Evolutionary conservation across 1,284 basidiomycete species (phyloP), one percentile per base, ranked within the genome.

Genomic region (Vanrija humicola): DNA sequence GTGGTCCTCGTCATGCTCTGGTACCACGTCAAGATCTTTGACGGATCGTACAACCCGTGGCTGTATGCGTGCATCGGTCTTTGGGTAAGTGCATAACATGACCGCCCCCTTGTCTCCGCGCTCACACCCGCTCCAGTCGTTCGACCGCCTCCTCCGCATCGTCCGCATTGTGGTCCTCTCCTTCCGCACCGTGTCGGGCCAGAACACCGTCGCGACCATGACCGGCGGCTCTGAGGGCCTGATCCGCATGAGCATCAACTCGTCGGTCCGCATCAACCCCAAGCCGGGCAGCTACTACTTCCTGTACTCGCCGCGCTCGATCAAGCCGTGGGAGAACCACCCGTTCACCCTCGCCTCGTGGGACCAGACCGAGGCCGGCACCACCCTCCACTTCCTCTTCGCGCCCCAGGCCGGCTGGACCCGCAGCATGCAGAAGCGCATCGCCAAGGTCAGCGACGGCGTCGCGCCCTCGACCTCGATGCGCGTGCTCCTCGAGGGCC

Each of bases 301-400:
- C 46, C 48, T 71, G 8, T 67, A 68, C 52, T 58, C 64, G 7
- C 65, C 68, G 0, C 48, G 54, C 12, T 56, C 56, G 5, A 45
- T 62, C 14, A 63, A 54, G 8, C 62, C 63, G 2, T 69, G 66
- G 66, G 64, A 71, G 52, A 68, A 67, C 45, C 67, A 69, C 52
- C 64, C 66, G 6, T 70, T 69, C 62, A 66, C 66, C 0, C 52
- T 72, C 6, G 66, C 64, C 6, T 49, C 49, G 18, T 63, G 65
- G 62, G 52, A 60, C 23, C 43, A 45, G 40, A n/a, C 48, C 8
- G 18, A 47, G 5, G 38, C 29, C 6, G 49, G 44, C 5, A 63
- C 55, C 4, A 52, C 45, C 9, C 59, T 69, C 8, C 53, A 64
- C 48, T 69, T 69, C 46, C 55, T 67, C n/a, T 56, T 66, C 29